These are phyloP conservation scores for Eucalyptus brandiana DNA, from an alignment of 345 rosid species.

Conservation along the genomic window DNA sequence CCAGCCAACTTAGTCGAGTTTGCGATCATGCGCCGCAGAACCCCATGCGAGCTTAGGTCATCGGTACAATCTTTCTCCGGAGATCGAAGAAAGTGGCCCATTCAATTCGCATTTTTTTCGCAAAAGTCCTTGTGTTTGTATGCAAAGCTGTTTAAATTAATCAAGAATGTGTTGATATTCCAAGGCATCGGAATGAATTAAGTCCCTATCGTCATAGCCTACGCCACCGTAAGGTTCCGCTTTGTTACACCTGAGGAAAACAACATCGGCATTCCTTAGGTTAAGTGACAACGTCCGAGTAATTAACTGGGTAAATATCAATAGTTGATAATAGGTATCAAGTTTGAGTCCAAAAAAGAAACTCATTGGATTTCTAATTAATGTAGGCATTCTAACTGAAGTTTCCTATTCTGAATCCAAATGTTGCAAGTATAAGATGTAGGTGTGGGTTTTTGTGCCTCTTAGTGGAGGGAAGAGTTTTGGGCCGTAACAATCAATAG, in stretches of 20 bases:
- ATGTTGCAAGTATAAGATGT: neutral
- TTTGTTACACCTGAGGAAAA: neutral
- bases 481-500: accelerated
- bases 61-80: neutral
- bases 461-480: neutral
- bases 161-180: neutral
- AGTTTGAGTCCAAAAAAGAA: neutral
- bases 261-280: neutral
- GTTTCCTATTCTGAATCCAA: neutral
- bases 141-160: neutral
- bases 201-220: neutral
- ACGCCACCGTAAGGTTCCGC: neutral
- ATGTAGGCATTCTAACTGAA: neutral
- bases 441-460: neutral
- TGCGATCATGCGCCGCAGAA: neutral
- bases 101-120: too few species aligned
- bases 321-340: neutral
- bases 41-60: neutral
- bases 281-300: neutral
- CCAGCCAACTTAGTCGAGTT: neutral
- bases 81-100: neutral
- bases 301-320: neutral
- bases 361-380: neutral
- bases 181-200: neutral
- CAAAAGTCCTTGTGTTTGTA: neutral